phyloP scores from a whole-genome alignment of 345 rosid species.

The Syzygium grande region DNA sequence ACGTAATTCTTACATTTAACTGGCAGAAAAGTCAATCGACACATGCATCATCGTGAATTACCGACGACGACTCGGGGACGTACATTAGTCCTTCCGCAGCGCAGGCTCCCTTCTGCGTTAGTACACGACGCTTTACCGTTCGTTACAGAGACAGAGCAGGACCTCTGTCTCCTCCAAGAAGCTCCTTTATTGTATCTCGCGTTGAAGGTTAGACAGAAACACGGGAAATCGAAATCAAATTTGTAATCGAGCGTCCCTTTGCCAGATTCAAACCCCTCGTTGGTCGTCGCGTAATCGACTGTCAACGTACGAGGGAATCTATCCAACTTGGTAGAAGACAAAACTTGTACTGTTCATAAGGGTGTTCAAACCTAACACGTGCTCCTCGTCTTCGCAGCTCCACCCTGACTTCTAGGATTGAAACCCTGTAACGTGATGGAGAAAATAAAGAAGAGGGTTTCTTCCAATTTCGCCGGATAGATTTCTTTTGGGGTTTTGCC shows the following conservation, averaged over 20 bases:
- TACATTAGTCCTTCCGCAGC: background rate
- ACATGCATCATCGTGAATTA: background rate
- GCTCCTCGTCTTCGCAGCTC: too few relatives aligned
- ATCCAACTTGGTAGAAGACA: background rate
- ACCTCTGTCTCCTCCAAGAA: fast-evolving
- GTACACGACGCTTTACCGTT: background rate
- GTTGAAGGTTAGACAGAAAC: background rate
- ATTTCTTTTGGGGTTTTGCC: background rate
- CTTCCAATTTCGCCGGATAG: background rate
- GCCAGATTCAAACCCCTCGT: background rate
- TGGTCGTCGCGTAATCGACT: background rate
- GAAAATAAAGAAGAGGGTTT: background rate
- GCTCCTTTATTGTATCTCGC: background rate
- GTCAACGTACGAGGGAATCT: too few relatives aligned
- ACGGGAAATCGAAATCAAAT: background rate
- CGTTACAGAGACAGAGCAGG: too few relatives aligned
- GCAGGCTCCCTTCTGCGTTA: background rate
- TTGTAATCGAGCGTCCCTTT: background rate
- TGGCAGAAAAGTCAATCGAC: background rate
- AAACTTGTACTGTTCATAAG: background rate
- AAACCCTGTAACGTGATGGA: background rate
- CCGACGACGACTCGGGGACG: background rate
- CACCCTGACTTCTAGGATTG: too few relatives aligned
- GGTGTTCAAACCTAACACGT: background rate
- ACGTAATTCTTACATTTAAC: too few relatives aligned